Percentiles rank a stretch among this genome's conserved stretches.
These are phyloP conservation scores for Isatis lusitanica DNA, from an alignment of 441 rosid genomes.

Conservation along the genomic window DNA sequence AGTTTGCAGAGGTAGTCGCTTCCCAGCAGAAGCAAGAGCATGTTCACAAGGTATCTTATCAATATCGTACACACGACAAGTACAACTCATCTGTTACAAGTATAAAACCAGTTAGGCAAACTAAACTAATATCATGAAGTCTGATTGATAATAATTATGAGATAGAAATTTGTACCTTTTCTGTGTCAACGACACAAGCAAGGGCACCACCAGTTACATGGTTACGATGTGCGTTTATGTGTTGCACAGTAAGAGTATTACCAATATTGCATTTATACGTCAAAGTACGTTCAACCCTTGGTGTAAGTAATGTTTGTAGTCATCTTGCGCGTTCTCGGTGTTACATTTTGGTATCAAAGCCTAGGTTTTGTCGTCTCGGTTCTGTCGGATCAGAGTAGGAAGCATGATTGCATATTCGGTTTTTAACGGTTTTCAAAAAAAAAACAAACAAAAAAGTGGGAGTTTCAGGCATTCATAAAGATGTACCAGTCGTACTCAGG, in stretches of 20 bases:
- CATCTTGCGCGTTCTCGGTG: neutral
- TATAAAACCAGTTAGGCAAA: neutral
- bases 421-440: too few species aligned
- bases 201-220: neutral
- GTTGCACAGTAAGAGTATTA: neutral
- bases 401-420: too few species aligned
- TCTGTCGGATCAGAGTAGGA: too few species aligned
- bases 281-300: neutral
- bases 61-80: neutral
- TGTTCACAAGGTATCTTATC: neutral
- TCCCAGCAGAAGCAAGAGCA: neutral
- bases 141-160: neutral
- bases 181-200: neutral
- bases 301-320: conserved; percentile 3
- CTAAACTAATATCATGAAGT: neutral
- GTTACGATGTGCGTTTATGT: neutral
- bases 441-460: too few species aligned
- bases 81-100: neutral
- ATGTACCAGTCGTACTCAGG: too few species aligned
- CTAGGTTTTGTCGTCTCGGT: too few species aligned
- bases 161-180: neutral
- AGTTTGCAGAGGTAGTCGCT: neutral
- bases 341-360: too few species aligned
- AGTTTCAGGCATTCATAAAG: too few species aligned
- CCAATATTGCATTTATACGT: neutral